Evolutionary conservation across 495 filamentous ascomycete species (phyloP).

Genomic region (Aspergillus ostianus): DNA sequence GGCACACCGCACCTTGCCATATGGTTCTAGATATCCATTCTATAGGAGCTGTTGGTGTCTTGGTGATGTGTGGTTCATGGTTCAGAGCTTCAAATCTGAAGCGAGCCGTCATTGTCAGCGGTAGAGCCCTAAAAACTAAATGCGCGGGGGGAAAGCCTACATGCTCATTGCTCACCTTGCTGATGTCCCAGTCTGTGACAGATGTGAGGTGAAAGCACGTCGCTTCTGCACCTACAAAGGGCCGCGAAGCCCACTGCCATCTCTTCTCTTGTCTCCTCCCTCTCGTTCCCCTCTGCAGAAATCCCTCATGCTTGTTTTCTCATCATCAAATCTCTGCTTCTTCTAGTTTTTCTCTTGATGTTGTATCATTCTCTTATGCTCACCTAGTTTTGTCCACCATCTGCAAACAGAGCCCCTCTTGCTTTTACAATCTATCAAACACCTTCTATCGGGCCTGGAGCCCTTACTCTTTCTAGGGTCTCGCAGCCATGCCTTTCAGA

Average conservation of each 20-base stretch:
- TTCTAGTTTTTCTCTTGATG: not conserved
- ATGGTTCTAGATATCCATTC: no score
- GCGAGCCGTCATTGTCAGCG: not conserved
- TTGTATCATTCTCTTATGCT: not conserved
- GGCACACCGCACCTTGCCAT: no score
- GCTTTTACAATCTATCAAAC: not conserved
- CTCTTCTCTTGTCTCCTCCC: not conserved
- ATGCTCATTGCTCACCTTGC: not conserved
- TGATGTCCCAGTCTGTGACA: not conserved
- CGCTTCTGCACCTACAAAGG: not conserved
- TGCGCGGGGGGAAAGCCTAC: no score
- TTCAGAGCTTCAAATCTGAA: no score
- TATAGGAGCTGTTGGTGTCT: no score
- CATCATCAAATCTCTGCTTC: not conserved
- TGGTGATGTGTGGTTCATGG: no score
- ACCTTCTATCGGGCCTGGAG: not conserved
- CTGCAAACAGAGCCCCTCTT: not conserved
- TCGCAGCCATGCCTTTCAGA: conserved; percentile 15
- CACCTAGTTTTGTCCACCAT: not conserved
- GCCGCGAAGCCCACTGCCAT: not conserved
- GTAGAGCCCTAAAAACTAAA: no score
- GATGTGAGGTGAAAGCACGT: not conserved
- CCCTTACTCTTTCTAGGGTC: not conserved
- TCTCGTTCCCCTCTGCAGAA: not conserved
- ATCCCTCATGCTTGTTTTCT: not conserved